Base-by-base conservation (phyloP, 2,329 filamentous ascomycete species). In the Trematosphaeria pertusa region DNA sequence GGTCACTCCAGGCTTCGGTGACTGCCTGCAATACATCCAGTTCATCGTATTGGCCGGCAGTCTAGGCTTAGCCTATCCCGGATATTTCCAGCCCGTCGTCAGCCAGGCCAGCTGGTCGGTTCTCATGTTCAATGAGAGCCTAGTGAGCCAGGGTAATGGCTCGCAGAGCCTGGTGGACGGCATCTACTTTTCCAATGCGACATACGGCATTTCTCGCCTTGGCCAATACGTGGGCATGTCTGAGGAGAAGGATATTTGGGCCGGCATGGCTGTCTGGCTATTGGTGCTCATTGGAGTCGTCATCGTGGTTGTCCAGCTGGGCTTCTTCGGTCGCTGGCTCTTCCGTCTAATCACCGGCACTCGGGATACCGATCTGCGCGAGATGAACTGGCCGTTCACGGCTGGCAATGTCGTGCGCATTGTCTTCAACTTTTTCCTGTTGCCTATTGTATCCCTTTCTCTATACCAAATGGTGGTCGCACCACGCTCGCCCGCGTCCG, bases 1-100 rank as follows among this genome's bases (percentile, higher is more conserved):
- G 37, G 91, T 99, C 24, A 99, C 94, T 0, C 94, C 94, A 4
- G 94, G 94, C 1, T 97, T 99, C 68, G 91, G 91, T 5, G 94
- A 99, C 68, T 99, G 94, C 65, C 79, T 99, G 44, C 92, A 97
- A 72, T 97, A 99, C 70, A 89, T 99, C 14, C 94, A 99, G 67
- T 99, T 96, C 61, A 81, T 94, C 43, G 87, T 89, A 17, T 76
- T 99, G 48, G 94, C 91, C 0, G 93, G 93, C n/a, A 87, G 87
- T 28, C 78, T 99, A 47, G 91, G 87, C 6, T 78, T 99, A 54
- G 85, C 87, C 58, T 99, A 97, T 64, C 94, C 94, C 0, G 94
- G 94, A 9, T 99, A 89, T 68, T 99, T 91, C 69, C 93, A 96
- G 67, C 94, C 94, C 4, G 88, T 91, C 6, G 84, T 93, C 46